Conservation (phyloP, 768 basidiomycete genomes). For the Termitomyces eurrhizus region DNA sequence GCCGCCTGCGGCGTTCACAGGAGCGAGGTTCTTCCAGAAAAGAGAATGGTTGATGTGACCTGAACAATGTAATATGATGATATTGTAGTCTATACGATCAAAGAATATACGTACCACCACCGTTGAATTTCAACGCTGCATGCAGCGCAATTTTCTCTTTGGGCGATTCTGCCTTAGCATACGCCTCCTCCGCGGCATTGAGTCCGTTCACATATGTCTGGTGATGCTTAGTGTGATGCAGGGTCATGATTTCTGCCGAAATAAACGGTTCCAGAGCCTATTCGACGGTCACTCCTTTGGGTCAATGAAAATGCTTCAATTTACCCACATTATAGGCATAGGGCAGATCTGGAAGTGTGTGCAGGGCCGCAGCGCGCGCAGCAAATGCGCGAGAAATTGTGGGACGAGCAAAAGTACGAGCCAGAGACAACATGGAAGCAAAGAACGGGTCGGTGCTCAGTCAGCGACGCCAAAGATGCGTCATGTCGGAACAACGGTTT, state of each 20-base stretch:
- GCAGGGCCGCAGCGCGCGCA: slow-evolving; percentile 41
- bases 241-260: slow-evolving; percentile 86
- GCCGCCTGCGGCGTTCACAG: slow-evolving; percentile 58
- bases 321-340: slow-evolving; percentile 70
- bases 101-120: slow-evolving; percentile 61
- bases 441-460: not conserved
- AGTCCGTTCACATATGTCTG: slow-evolving; percentile 93
- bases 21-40: slow-evolving; percentile 98
- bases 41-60: slow-evolving; percentile 94
- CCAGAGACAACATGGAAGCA: slow-evolving; percentile 45
- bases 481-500: slow-evolving; percentile 16
- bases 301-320: not conserved
- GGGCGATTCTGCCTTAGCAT: slow-evolving; percentile 57
- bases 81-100: no score
- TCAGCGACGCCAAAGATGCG: slow-evolving; percentile 7
- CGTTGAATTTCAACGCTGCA: slow-evolving; percentile 93
- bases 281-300: not conserved
- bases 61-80: slow-evolving; percentile 18
- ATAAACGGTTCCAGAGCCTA: slow-evolving; percentile 92
- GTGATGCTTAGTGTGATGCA: slow-evolving; percentile 91
- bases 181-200: slow-evolving; percentile 89
- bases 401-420: slow-evolving; percentile 40
- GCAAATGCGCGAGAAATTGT: slow-evolving; percentile 42
- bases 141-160: slow-evolving; percentile 83
- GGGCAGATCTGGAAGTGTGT: slow-evolving; percentile 77